Evolutionary conservation across 2,329 filamentous ascomycete species (phyloP).

Genomic region (Pseudogymnoascus sp.): DNA sequence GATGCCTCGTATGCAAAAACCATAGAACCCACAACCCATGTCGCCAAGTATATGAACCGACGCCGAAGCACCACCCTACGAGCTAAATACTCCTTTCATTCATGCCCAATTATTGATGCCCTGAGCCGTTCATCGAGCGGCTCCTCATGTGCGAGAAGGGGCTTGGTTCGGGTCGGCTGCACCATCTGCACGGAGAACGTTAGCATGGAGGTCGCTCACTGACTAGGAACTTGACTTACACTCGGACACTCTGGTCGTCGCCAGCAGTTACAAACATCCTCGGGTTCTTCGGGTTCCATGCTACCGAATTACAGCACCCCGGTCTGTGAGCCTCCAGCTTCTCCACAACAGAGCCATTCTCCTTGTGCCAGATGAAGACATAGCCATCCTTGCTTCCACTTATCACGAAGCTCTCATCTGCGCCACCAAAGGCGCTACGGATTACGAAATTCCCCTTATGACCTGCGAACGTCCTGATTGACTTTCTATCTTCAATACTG

Average conservation of each 20-base stretch:
- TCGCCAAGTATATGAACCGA: not conserved
- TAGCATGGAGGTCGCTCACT: not conserved
- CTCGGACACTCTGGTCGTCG: slow-evolving; percentile 76
- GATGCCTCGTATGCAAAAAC: not conserved
- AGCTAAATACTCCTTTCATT: not conserved
- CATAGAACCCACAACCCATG: not conserved
- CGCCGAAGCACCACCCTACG: not conserved
- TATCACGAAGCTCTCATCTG: slow-evolving; percentile 83
- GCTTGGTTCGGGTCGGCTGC: not conserved
- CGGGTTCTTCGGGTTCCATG: slow-evolving; percentile 80
- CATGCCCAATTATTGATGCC: not conserved
- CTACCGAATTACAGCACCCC: slow-evolving; percentile 75
- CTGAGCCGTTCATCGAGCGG: not conserved
- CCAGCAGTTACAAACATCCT: slow-evolving; percentile 85
- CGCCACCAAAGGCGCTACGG: slow-evolving; percentile 76
- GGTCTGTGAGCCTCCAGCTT: slow-evolving; percentile 65
- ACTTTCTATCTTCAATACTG: slow-evolving; percentile 63
- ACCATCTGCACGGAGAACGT: not conserved
- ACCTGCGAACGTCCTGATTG: slow-evolving; percentile 68
- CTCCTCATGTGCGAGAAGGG: not conserved
- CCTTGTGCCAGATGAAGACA: slow-evolving; percentile 87
- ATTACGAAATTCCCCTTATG: slow-evolving; percentile 72
- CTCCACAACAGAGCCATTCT: slow-evolving; percentile 67
- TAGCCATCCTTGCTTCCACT: slow-evolving; percentile 78
- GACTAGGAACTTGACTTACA: slow-evolving; percentile 51